Evolutionary conservation across 108 stramenopile genomes (phyloP).

Genomic region (Conticribra guillardii): DNA sequence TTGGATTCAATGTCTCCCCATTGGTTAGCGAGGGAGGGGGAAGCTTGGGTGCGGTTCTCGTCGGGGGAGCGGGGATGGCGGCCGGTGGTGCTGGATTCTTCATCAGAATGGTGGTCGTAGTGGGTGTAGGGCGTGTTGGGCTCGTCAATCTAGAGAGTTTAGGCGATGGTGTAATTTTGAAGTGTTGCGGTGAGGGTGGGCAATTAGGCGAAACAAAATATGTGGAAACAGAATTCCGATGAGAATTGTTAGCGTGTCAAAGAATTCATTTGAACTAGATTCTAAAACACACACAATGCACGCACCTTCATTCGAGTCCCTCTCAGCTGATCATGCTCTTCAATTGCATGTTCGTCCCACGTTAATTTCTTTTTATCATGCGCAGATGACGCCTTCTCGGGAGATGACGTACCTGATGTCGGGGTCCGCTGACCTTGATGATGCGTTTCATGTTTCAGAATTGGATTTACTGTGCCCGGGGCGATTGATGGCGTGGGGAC

Average conservation of each 20-base stretch:
- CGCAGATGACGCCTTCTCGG: not conserved
- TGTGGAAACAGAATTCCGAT: not conserved
- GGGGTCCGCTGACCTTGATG: too few relatives aligned
- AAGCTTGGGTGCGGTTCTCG: constrained; percentile 33
- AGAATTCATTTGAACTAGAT: not conserved
- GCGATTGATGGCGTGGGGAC: not conserved
- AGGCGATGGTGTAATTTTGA: constrained; percentile 2
- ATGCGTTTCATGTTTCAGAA: constrained; percentile 1
- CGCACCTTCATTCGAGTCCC: constrained; percentile 87
- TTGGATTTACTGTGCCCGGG: constrained; percentile 8
- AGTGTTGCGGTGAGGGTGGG: not conserved
- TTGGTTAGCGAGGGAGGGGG: constrained; percentile 21
- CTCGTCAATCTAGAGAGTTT: constrained; percentile 74
- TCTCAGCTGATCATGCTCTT: constrained; percentile 84
- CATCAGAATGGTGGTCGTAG: constrained; percentile 75
- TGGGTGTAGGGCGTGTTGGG: constrained; percentile 85
- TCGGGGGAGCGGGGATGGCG: constrained; percentile 58
- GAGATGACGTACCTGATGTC: not conserved
- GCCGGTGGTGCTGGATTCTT: constrained; percentile 58
- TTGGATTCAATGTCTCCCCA: constrained; percentile 74
- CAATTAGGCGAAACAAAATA: not conserved
- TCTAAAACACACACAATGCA: constrained; percentile 7
- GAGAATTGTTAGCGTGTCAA: not conserved
- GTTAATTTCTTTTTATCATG: constrained; percentile 54
- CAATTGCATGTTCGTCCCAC: constrained; percentile 88